A percentile compares a stretch with the other conserved stretches of the same genome.
These are phyloP conservation scores for Tilletia caries DNA, from an alignment of 1,284 basidiomycete species.

Conservation along the genomic window DNA sequence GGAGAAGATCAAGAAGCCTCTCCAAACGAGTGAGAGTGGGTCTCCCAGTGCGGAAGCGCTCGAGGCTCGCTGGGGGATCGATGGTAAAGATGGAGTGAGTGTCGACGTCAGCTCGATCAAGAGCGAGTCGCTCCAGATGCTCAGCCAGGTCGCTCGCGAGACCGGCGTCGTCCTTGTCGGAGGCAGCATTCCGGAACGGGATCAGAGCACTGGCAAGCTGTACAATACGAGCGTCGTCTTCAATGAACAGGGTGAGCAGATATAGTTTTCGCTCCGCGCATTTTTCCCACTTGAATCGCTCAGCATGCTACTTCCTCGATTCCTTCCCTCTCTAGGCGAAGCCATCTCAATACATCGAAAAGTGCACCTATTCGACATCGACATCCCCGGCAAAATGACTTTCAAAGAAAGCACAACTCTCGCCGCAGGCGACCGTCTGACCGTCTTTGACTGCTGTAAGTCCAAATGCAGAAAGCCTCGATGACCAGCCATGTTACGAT, in stretches of 20 bases:
- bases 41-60: background rate
- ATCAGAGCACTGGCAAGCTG: constrained; percentile 38
- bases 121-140: constrained; percentile 76
- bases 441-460: constrained; percentile 81
- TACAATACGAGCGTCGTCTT: constrained; percentile 63
- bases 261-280: too few relatives aligned
- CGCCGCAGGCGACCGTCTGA: constrained; percentile 72
- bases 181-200: constrained; percentile 59
- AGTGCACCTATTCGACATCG: constrained; percentile 95
- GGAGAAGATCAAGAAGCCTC: constrained; percentile 40
- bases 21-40: background rate
- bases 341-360: constrained; percentile 87
- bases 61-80: constrained; percentile 14
- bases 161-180: constrained; percentile 84
- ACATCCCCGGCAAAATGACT: constrained; percentile 91
- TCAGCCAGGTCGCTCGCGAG: constrained; percentile 77
- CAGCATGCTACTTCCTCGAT: background rate
- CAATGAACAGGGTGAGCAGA: constrained; percentile 73
- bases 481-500: too few relatives aligned
- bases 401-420: constrained; percentile 98
- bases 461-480: too few relatives aligned
- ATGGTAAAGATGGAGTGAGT: constrained; percentile 25
- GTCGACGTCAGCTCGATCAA: constrained; percentile 60
- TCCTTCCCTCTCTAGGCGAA: constrained; percentile 70
- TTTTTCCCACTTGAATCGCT: background rate